A percentile compares a stretch with the other conserved stretches of the same genome.
phyloP scores from a whole-genome alignment of 2,329 filamentous ascomycete genomes.

The Colletotrichum noveboracense region DNA sequence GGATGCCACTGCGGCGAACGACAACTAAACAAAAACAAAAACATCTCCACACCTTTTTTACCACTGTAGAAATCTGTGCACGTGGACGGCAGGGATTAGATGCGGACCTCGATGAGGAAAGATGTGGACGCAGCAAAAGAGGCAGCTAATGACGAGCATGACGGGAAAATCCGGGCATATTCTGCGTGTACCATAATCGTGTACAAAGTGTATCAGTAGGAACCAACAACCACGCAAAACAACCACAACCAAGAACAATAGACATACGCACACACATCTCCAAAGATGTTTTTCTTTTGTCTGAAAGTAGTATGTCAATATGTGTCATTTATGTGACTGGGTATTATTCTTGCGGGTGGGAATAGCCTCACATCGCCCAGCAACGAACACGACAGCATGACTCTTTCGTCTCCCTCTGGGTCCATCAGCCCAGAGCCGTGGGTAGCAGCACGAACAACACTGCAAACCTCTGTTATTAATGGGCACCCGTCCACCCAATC shows the following conservation, averaged over 20 bases:
- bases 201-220: slow-evolving; percentile 21
- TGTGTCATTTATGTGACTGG: not conserved
- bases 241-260: not conserved
- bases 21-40: not conserved
- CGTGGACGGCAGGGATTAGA: not conserved
- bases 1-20: slow-evolving; percentile 38
- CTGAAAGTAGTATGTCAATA: not conserved
- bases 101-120: not conserved
- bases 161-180: slow-evolving; percentile 10
- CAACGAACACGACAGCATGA: not conserved
- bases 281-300: not conserved
- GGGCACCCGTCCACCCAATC: not conserved
- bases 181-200: slow-evolving; percentile 19
- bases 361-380: not conserved
- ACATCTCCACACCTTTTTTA: not conserved
- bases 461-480: not conserved
- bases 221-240: not conserved
- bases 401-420: not conserved
- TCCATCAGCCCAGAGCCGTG: not conserved
- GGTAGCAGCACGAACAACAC: not conserved
- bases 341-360: not conserved
- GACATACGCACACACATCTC: slow-evolving; percentile 14
- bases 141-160: slow-evolving; percentile 20
- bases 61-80: not conserved
- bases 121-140: not conserved